Evolutionary conservation across 2,329 filamentous ascomycete species (phyloP), one percentile per base, ranked within the genome.

Genomic region (Hymenoscyphus scutula): DNA sequence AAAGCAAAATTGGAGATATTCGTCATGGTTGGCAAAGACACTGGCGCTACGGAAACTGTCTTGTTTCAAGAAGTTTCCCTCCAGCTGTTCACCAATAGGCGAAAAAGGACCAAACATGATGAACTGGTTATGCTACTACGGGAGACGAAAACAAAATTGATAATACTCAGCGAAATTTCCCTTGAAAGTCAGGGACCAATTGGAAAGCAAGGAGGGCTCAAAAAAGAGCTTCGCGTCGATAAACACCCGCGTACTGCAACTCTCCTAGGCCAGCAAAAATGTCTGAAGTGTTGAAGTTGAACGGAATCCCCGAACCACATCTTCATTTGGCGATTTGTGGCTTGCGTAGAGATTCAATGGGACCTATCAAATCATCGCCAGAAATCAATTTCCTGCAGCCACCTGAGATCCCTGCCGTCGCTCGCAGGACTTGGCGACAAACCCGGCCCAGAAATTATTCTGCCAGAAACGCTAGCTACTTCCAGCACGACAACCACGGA

Each of bases 271-370:
- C 19, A 37, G 34, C 41, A 48, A 53, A 51, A 19, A 38, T 15
- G 37, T 30, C 32, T 29, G 17, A 19, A 58, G 34, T 60, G 34
- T 59, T 23, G 53, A 56, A 51, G 41, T 27, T 32, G 29, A 23
- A 64, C 65, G 66, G 67, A 68, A 59, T 30, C 62, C 29, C 67
- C 65, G 65, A 67, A 51, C 45, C 54, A 56, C 58, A 27, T 34
- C 55, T 41, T 62, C 53, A 23, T 59, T 45, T 13, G 29, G 58
- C 32, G 11, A 29, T 59, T 38, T 56, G 60, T 68, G 67, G 67
- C 67, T 67, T 64, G 65, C 63, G 65, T 64, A 34, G 63, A 61
- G 55, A 29, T 60, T n/a, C 19, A 34, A 15, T 27, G 27, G 2
- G 37, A 11, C 64, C 61, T 59, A 61, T 61, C 59, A 62, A 10